Evolutionary conservation across 257 asterid species (phyloP).

Genomic region (Gardenia jasminoides): DNA sequence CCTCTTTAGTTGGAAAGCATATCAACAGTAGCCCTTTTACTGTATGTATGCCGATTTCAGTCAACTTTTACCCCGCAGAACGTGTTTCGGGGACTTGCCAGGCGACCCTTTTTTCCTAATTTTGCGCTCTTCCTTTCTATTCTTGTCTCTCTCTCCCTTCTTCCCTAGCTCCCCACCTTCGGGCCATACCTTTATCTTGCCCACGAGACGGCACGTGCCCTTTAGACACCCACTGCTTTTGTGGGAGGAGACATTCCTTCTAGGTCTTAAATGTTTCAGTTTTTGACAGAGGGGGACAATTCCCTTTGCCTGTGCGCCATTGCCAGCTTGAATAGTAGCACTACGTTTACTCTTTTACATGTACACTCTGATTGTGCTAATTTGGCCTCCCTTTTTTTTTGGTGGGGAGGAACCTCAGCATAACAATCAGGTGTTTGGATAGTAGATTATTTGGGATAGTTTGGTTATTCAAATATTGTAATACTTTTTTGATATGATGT

Average conservation of each 20-base stretch:
- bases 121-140: slow-evolving; percentile 10
- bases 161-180: no score
- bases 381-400: no score
- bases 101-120: slow-evolving; percentile 11
- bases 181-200: not conserved
- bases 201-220: slow-evolving; percentile 4
- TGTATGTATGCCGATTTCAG: not conserved
- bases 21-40: not conserved
- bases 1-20: not conserved
- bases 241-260: slow-evolving; percentile 7
- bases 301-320: not conserved
- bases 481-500: no score
- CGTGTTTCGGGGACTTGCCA: slow-evolving; percentile 2
- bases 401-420: no score
- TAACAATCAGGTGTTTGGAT: no score
- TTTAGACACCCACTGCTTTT: not conserved
- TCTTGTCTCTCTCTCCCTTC: not conserved
- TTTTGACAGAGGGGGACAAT: not conserved
- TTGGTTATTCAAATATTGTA: no score
- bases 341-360: not conserved
- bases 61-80: slow-evolving; percentile 6
- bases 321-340: not conserved
- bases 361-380: not conserved
- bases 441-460: no score
- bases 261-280: not conserved